phyloP scores from a whole-genome alignment of 306 rosid genomes.

The Gynostemma pentaphyllum region DNA sequence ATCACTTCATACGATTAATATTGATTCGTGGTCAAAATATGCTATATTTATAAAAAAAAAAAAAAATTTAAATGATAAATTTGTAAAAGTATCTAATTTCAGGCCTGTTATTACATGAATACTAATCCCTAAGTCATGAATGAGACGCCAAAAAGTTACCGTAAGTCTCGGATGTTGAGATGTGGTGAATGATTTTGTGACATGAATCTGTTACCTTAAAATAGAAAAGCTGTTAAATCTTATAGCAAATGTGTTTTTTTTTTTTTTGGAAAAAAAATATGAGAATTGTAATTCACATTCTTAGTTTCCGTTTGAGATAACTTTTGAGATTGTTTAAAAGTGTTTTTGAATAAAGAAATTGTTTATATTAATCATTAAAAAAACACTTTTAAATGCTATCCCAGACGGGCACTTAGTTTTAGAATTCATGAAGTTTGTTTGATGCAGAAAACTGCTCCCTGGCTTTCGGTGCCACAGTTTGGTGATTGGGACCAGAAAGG shows the following conservation, averaged over 20 bases:
- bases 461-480: constrained; percentile 96
- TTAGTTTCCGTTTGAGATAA: neutral
- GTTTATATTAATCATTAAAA: too few relatives aligned
- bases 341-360: too few relatives aligned
- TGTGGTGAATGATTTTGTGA: neutral
- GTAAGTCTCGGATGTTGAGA: neutral
- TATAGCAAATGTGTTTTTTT: neutral
- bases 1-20: too few relatives aligned
- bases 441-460: constrained; percentile 51
- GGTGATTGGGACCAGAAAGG: constrained; percentile 99
- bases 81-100: neutral
- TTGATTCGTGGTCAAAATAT: too few relatives aligned
- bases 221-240: neutral
- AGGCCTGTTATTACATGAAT: neutral
- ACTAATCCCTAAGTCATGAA: neutral
- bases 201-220: neutral
- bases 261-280: neutral
- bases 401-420: too few relatives aligned
- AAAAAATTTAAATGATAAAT: neutral
- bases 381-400: too few relatives aligned
- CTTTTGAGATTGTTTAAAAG: too few relatives aligned
- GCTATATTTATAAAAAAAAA: neutral
- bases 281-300: neutral
- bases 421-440: neutral
- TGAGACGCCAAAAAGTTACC: neutral